phyloP scores from a whole-genome alignment of 208 protist species.

The Wallacemonas sp. region DNA sequence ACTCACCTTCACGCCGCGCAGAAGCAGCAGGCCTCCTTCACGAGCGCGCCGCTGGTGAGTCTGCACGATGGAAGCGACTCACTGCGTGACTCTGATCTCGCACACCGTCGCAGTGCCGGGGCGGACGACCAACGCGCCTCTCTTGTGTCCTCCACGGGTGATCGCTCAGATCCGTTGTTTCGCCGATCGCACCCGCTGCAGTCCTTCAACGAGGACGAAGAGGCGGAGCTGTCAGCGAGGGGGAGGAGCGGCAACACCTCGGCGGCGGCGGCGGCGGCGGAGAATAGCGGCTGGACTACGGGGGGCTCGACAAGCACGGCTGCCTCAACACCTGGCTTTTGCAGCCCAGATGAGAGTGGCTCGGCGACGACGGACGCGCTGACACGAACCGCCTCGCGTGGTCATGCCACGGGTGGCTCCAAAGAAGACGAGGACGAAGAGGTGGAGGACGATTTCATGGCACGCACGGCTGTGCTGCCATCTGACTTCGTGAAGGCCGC shows the following conservation, averaged over 20 bases:
- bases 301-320: neutral
- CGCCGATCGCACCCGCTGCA: no score
- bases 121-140: no score
- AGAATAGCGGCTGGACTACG: slow-evolving; percentile 1
- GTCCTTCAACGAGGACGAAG: no score
- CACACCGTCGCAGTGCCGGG: no score
- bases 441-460: slow-evolving; percentile 25
- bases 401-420: neutral
- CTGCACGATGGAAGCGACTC: no score
- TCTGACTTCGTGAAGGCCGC: slow-evolving; percentile 55
- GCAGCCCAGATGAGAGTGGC: neutral
- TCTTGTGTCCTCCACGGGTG: no score
- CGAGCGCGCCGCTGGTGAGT: no score
- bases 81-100: no score
- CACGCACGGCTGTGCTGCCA: slow-evolving; percentile 43
- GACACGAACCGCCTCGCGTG: neutral
- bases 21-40: no score
- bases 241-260: slow-evolving; percentile 7
- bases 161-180: no score
- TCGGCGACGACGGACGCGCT: neutral
- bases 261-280: slow-evolving; percentile 14
- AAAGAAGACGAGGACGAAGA: slow-evolving; percentile 9
- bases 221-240: neutral
- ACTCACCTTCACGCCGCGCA: no score
- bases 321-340: slow-evolving; percentile 19